Base-by-base conservation (phyloP, 805 yeast genomes). In the Pichia thaimueangensis region DNA sequence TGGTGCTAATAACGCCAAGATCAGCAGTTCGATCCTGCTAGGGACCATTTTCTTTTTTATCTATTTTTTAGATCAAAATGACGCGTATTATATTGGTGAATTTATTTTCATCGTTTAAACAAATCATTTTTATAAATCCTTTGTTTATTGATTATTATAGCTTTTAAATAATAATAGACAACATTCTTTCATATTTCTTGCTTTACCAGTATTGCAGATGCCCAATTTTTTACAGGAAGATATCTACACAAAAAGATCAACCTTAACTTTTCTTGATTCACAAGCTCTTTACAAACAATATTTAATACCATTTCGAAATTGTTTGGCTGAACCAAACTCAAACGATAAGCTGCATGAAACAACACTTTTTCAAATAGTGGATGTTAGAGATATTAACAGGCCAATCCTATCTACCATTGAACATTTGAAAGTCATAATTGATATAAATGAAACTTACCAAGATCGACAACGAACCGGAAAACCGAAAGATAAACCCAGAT, bases 21-120 rank as follows among this genome's bases (percentile, higher is more conserved):
- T 79, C 86, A 77, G 83, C 86, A 76, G 86, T 79, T 79, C 86
- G 86, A 79, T 78, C 86, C 86, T 76, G 86, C 83, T 77, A 78
- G 83, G 83, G 83, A 79, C 78, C 85, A 79, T 58, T 37, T 48
- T 54, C 54, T 46, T 34, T 19, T 41, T 22, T n/a, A 2, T 15
- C 8, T 30, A 17, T 19, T 30, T 30, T 17, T 16, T 19, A 17
- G 4, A 1, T 30, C 33, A 30, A 2, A n/a, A n/a, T n/a, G n/a
- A n/a, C n/a, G n/a, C n/a, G n/a, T n/a, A n/a, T n/a, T n/a, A n/a
- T n/a, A n/a, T n/a, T n/a, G n/a, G n/a, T n/a, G n/a, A n/a, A n/a
- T n/a, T n/a, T n/a, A n/a, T n/a, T n/a, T n/a, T n/a, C n/a, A n/a
- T n/a, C n/a, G n/a, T n/a, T n/a, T n/a, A n/a, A n/a, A n/a, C n/a